These are phyloP conservation scores for Microsporum ferrugineum DNA, from an alignment of 2,329 filamentous ascomycete genomes.

Conservation along the genomic window DNA sequence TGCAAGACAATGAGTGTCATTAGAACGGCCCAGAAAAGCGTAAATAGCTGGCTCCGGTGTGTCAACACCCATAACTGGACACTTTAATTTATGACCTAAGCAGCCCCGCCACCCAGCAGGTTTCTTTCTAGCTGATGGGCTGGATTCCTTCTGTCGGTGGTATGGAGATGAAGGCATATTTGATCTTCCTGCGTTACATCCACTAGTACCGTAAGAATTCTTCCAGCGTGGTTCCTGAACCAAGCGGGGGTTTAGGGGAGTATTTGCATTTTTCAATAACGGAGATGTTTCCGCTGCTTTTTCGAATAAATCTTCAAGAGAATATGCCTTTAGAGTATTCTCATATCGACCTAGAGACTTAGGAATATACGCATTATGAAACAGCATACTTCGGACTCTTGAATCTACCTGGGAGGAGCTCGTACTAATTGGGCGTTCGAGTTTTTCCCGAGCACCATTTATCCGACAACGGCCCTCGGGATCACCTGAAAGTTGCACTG, in stretches of 20 bases:
- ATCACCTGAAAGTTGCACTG: not conserved
- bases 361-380: slow-evolving; percentile 9
- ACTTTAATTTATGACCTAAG: not conserved
- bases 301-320: slow-evolving; percentile 7
- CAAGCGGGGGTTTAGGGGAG: not conserved
- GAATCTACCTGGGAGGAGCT: slow-evolving; percentile 3
- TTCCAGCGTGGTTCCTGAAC: not conserved
- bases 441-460: too few species aligned
- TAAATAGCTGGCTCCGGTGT: not conserved
- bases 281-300: not conserved
- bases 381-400: slow-evolving; percentile 8
- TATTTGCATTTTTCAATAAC: not conserved
- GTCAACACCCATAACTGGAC: not conserved
- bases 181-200: not conserved
- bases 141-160: too few species aligned
- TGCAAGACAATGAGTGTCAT: not conserved
- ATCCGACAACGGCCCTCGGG: not conserved
- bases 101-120: not conserved
- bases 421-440: not conserved
- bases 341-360: not conserved
- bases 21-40: not conserved
- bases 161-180: not conserved
- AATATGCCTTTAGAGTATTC: not conserved
- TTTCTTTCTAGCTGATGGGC: not conserved
- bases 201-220: not conserved